phyloP scores from a whole-genome alignment of 2,329 filamentous ascomycete genomes.

The Trichoderma sp. region DNA sequence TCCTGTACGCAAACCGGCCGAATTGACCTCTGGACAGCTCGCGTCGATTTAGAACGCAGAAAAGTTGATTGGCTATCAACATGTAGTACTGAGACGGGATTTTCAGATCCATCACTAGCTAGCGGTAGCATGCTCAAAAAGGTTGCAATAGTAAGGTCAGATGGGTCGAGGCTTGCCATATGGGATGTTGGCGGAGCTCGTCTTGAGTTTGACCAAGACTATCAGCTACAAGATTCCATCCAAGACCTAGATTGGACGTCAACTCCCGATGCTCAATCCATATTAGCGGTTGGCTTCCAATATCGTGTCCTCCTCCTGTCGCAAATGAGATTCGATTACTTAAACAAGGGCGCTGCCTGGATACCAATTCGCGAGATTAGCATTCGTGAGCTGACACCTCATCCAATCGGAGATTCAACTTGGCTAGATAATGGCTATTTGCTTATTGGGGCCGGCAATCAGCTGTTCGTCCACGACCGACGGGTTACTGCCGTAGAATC shows the following conservation, averaged over 20 bases:
- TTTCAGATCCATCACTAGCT: constrained; percentile 71
- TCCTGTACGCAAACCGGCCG: constrained; percentile 77
- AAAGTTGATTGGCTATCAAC: constrained; percentile 81
- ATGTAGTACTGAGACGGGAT: constrained; percentile 76
- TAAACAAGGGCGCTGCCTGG: constrained; percentile 89
- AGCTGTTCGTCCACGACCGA: constrained; percentile 82
- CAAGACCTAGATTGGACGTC: constrained; percentile 93
- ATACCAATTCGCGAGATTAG: constrained; percentile 79
- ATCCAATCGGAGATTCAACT: constrained; percentile 89
- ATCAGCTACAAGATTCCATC: constrained; percentile 71
- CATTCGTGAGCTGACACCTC: constrained; percentile 78
- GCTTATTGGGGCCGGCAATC: constrained; percentile 86
- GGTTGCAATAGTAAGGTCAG: constrained; percentile 75
- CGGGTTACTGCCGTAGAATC: constrained; percentile 66
- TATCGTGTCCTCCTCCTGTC: constrained; percentile 79
- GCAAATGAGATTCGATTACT: constrained; percentile 88
- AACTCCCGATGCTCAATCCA: constrained; percentile 84
- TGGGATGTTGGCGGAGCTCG: constrained; percentile 85
- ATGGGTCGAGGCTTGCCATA: constrained; percentile 76
- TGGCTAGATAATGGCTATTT: constrained; percentile 87
- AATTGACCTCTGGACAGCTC: constrained; percentile 83
- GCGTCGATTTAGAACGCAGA: constrained; percentile 61
- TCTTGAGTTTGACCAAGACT: constrained; percentile 78
- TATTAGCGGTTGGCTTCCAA: constrained; percentile 90
- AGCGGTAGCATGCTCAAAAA: constrained; percentile 87